phyloP scores from a whole-genome alignment of 495 filamentous ascomycete genomes.

The Aspergillus saccharolyticus region DNA sequence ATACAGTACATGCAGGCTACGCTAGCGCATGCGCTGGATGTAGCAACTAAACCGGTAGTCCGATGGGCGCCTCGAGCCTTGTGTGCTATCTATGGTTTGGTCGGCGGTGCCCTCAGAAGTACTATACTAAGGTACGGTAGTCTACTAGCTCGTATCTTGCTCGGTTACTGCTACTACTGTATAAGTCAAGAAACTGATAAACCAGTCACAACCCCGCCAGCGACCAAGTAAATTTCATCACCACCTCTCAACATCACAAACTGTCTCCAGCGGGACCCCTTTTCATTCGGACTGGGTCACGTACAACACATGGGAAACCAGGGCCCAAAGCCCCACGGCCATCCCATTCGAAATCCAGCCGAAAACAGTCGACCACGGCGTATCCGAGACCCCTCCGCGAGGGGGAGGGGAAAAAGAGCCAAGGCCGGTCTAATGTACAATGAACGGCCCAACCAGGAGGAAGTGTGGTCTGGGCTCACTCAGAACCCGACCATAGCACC shows the following conservation, averaged over 20 bases:
- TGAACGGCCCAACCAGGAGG: neutral
- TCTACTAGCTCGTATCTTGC: too few relatives aligned
- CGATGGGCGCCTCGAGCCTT: too few relatives aligned
- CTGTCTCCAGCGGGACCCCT: too few relatives aligned
- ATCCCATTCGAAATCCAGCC: neutral
- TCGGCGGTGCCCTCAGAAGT: neutral
- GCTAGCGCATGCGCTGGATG: neutral
- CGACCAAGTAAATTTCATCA: neutral
- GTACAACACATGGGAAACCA: neutral
- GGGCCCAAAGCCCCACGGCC: neutral
- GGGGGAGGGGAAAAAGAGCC: neutral
- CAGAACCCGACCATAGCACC: neutral
- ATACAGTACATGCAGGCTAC: neutral
- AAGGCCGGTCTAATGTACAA: neutral
- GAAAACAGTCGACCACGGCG: conserved; percentile 2
- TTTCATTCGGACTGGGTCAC: neutral
- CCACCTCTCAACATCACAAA: neutral
- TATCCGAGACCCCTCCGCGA: neutral
- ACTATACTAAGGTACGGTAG: too few relatives aligned
- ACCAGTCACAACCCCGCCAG: neutral
- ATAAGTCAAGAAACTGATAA: neutral
- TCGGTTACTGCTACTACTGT: too few relatives aligned
- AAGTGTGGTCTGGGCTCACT: neutral
- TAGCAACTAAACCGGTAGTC: neutral
- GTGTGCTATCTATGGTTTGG: too few relatives aligned